phyloP scores from a whole-genome alignment of 805 yeast species.

The Spathaspora arborariae region DNA sequence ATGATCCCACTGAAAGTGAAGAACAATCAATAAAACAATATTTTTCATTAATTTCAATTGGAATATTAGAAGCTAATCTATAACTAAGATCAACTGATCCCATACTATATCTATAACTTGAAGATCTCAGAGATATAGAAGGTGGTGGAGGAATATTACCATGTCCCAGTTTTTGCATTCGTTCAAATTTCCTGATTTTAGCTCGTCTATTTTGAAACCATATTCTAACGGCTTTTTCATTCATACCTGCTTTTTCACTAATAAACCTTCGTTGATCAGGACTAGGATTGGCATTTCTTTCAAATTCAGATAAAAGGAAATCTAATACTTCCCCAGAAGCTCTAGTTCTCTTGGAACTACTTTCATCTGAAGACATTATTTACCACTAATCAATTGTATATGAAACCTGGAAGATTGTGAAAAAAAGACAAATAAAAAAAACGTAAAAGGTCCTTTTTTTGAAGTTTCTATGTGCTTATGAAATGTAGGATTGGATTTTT shows the following conservation, averaged over 20 bases:
- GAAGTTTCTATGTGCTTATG: not conserved
- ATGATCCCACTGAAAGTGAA: conserved; percentile 69
- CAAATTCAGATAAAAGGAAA: conserved; percentile 64
- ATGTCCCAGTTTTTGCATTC: conserved; percentile 29
- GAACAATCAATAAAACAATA: conserved; percentile 67
- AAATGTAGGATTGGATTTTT: not conserved
- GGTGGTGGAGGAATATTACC: conserved; percentile 1
- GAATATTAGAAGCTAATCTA: conserved; percentile 21
- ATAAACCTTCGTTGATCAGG: conserved; percentile 67
- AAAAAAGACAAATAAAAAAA: not conserved
- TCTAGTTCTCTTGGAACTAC: conserved; percentile 50
- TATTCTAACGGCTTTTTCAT: conserved; percentile 83
- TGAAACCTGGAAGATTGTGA: not conserved
- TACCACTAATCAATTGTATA: too few relatives aligned
- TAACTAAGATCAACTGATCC: not conserved
- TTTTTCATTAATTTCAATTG: conserved; percentile 55
- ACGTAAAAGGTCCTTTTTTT: too few relatives aligned
- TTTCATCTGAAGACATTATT: conserved; percentile 25
- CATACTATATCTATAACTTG: conserved; percentile 2
- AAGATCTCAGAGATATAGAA: conserved; percentile 1
- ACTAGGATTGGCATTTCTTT: conserved; percentile 69
- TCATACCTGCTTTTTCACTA: conserved; percentile 71
- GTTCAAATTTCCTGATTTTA: conserved; percentile 64
- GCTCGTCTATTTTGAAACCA: conserved; percentile 93
- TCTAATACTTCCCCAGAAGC: conserved; percentile 81